phyloP scores from a whole-genome alignment of 176 grass and related monocot species.

The Zea luxurians region DNA sequence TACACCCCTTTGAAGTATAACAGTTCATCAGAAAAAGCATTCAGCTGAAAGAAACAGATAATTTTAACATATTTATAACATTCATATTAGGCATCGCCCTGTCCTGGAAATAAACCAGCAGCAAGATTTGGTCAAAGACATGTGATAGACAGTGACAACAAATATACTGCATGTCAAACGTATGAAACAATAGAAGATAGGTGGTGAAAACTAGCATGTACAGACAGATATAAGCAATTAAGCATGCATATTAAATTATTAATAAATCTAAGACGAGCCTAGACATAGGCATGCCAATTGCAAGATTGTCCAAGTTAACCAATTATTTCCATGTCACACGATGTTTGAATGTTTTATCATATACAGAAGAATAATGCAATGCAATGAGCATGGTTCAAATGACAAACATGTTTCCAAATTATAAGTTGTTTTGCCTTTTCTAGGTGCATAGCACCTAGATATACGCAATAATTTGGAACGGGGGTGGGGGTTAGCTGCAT shows the following conservation, averaged over 20 bases:
- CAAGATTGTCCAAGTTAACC: neutral
- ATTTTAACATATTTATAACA: constrained; percentile 2
- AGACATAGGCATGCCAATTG: neutral
- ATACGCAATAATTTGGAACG: too few relatives aligned
- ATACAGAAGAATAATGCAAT: constrained; percentile 24
- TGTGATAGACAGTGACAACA: neutral
- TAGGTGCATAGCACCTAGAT: too few relatives aligned
- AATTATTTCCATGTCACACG: neutral
- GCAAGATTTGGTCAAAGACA: neutral
- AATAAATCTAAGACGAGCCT: constrained; percentile 1
- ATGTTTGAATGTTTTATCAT: constrained; percentile 36
- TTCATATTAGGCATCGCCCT: neutral
- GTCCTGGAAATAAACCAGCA: neutral
- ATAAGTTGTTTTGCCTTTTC: too few relatives aligned
- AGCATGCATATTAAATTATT: neutral
- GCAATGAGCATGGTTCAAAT: neutral
- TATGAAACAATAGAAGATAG: neutral
- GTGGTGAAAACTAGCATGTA: neutral
- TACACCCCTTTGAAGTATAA: neutral
- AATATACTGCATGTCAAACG: constrained; percentile 10
- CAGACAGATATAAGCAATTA: constrained; percentile 5
- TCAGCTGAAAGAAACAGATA: neutral
- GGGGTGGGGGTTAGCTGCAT: neutral
- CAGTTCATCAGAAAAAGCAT: neutral
- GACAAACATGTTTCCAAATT: too few relatives aligned